These are phyloP conservation scores for Clitocybe nebularis DNA, from an alignment of 1,284 basidiomycete genomes.

Conservation along the genomic window DNA sequence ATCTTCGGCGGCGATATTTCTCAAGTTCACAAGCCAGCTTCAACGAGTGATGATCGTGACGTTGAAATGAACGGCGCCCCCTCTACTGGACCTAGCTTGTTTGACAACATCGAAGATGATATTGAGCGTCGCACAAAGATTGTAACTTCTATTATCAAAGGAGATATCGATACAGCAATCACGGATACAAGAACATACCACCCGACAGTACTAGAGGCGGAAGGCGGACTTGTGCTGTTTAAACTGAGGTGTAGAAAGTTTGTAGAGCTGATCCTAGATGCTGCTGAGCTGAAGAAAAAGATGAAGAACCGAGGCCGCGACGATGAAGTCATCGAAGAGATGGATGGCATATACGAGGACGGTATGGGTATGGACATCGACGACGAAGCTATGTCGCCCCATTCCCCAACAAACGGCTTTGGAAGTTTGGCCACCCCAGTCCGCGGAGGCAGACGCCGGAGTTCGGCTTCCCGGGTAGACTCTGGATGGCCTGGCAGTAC, in stretches of 20 bases:
- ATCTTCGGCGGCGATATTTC: constrained; percentile 8
- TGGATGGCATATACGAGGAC: constrained; percentile 46
- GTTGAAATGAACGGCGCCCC: constrained; percentile 41
- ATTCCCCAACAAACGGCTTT: constrained; percentile 15
- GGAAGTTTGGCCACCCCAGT: constrained; percentile 10
- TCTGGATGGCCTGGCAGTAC: constrained; percentile 24
- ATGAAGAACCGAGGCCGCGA: constrained; percentile 29
- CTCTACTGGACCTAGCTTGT: constrained; percentile 13
- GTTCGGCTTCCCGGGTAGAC: constrained; percentile 13
- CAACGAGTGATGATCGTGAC: constrained; percentile 29
- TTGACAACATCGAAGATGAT: constrained; percentile 37
- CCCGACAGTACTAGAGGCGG: constrained; percentile 59
- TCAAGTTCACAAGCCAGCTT: not conserved
- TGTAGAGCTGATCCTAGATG: constrained; percentile 71
- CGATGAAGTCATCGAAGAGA: constrained; percentile 15
- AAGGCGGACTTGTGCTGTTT: constrained; percentile 66
- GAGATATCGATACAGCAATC: constrained; percentile 74
- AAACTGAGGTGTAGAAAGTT: constrained; percentile 80
- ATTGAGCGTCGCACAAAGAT: constrained; percentile 66
- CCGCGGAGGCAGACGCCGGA: constrained; percentile 8
- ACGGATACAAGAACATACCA: constrained; percentile 49
- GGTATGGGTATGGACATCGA: constrained; percentile 52
- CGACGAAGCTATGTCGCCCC: constrained; percentile 31
- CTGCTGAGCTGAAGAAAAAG: constrained; percentile 60
- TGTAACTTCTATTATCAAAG: constrained; percentile 60